Percentiles rank a stretch among this genome's conserved stretches.
These are phyloP conservation scores for Mitragyna speciosa DNA, from an alignment of 257 asterid genomes.

Conservation along the genomic window DNA sequence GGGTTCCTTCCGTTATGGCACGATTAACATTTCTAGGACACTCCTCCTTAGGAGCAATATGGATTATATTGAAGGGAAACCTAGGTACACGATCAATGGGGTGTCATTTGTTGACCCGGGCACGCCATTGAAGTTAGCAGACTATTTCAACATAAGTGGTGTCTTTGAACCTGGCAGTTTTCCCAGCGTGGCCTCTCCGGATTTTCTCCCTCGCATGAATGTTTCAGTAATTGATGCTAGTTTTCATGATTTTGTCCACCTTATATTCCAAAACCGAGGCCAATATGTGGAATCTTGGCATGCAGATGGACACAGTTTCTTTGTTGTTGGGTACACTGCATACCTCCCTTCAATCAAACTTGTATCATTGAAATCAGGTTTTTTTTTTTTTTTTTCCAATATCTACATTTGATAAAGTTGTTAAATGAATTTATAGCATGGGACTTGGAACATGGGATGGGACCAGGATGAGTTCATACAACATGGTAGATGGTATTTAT, in stretches of 20 bases:
- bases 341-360: not conserved
- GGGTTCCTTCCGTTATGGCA: slow-evolving; percentile 36
- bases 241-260: slow-evolving; percentile 28
- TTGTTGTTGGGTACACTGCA: slow-evolving; percentile 34
- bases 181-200: not conserved
- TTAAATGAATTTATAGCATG: slow-evolving; percentile 19
- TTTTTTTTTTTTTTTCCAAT: too few relatives aligned
- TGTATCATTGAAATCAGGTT: too few relatives aligned
- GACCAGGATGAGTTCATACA: slow-evolving; percentile 25
- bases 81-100: slow-evolving; percentile 27
- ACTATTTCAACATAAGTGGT: slow-evolving; percentile 23
- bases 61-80: slow-evolving; percentile 20
- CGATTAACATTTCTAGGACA: slow-evolving; percentile 16
- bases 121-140: slow-evolving; percentile 38
- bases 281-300: slow-evolving; percentile 31
- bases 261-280: slow-evolving; percentile 33
- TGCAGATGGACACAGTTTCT: slow-evolving; percentile 36
- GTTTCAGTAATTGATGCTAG: slow-evolving; percentile 28
- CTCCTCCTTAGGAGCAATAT: slow-evolving; percentile 17
- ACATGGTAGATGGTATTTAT: slow-evolving; percentile 37
- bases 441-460: slow-evolving; percentile 22
- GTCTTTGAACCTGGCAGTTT: slow-evolving; percentile 18
- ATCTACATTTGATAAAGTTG: not conserved
- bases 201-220: not conserved
- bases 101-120: slow-evolving; percentile 30